phyloP scores from a whole-genome alignment of 768 basidiomycete species.

The Cystoderma amianthinum region DNA sequence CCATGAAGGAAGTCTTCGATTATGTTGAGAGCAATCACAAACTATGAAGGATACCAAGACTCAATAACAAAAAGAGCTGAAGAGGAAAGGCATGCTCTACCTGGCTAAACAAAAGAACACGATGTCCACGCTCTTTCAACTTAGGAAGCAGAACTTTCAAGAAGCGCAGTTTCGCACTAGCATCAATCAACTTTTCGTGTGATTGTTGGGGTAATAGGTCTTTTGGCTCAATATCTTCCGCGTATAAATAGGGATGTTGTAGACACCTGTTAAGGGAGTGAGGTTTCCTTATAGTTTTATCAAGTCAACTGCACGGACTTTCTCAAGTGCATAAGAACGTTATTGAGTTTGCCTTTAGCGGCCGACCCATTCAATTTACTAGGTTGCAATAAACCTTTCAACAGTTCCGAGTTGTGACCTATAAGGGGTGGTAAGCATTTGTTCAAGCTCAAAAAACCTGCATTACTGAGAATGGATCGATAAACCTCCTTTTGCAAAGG shows the following conservation, averaged over 20 bases:
- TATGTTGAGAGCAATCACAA: constrained; percentile 79
- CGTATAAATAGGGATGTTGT: constrained; percentile 89
- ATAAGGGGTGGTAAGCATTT: too few species aligned
- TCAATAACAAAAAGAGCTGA: too few species aligned
- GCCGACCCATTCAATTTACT: constrained; percentile 22
- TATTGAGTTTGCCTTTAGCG: constrained; percentile 60
- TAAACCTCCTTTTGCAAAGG: constrained; percentile 86
- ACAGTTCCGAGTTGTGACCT: constrained; percentile 68
- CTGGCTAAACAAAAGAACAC: constrained; percentile 89
- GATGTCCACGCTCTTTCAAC: constrained; percentile 78
- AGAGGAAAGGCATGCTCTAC: too few species aligned
- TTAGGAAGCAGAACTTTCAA: constrained; percentile 76
- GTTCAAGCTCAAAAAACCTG: constrained; percentile 2
- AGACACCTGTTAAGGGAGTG: constrained; percentile 48
- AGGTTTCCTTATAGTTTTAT: constrained; percentile 1
- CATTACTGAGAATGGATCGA: constrained; percentile 69
- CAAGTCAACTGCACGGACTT: constrained; percentile 49
- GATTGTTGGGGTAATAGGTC: constrained; percentile 48
- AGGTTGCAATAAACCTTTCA: constrained; percentile 51
- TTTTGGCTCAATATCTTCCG: constrained; percentile 70
- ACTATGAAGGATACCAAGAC: constrained; percentile 50
- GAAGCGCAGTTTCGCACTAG: constrained; percentile 79
- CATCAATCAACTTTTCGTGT: constrained; percentile 77
- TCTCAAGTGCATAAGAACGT: constrained; percentile 82
- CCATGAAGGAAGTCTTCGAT: constrained; percentile 85